These are phyloP conservation scores for Ogataea neopini DNA, from an alignment of 805 yeast species.

Conservation along the genomic window DNA sequence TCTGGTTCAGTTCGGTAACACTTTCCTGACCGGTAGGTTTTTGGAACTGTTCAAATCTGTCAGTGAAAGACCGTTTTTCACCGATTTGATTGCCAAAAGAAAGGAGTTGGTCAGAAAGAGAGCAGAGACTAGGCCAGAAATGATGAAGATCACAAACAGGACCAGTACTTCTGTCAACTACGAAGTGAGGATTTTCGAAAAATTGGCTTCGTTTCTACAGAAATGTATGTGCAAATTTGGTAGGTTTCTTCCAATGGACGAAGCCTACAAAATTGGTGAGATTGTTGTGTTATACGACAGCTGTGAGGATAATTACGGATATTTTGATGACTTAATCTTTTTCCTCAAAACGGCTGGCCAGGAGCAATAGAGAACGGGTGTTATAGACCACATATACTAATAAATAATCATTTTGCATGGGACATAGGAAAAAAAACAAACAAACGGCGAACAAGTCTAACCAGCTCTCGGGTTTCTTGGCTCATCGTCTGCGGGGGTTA, in stretches of 20 bases:
- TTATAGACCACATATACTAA: too few relatives aligned
- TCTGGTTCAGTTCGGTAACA: constrained; percentile 41
- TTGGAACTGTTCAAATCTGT: constrained; percentile 39
- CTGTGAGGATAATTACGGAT: constrained; percentile 29
- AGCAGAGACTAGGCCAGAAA: background rate
- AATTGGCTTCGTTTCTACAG: constrained; percentile 35
- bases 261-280: constrained; percentile 38
- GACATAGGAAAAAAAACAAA: constrained; percentile 2
- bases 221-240: constrained; percentile 42
- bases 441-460: too few relatives aligned
- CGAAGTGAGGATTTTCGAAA: constrained; percentile 29
- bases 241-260: constrained; percentile 40
- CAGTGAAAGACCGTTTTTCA: constrained; percentile 10
- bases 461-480: too few relatives aligned
- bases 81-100: constrained; percentile 17
- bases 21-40: constrained; percentile 49
- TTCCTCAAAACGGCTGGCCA: constrained; percentile 11
- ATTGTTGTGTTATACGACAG: constrained; percentile 31
- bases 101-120: constrained; percentile 1
- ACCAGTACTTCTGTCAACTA: constrained; percentile 31
- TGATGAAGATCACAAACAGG: constrained; percentile 7
- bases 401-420: too few relatives aligned
- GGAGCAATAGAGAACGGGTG: too few relatives aligned
- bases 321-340: constrained; percentile 29
- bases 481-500: too few relatives aligned